Conservation (phyloP, 2,329 filamentous ascomycete genomes). For the Bisporella sp. region DNA sequence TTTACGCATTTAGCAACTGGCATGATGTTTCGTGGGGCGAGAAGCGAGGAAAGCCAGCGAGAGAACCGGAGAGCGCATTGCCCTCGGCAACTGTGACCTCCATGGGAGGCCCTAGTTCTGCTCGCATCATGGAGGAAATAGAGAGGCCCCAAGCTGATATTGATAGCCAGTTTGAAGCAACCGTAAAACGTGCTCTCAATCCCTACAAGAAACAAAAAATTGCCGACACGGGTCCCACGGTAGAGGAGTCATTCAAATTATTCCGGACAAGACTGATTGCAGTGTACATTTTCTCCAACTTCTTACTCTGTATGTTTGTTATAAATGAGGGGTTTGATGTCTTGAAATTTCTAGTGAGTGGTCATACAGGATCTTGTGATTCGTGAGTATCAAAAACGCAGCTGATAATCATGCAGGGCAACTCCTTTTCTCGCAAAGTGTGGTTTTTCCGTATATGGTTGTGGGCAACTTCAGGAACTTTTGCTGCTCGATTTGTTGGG, state of each 20-base stretch:
- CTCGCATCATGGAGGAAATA: constrained; percentile 27
- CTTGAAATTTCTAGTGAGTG: neutral
- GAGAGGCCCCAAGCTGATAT: neutral
- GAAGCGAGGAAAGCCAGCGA: constrained; percentile 87
- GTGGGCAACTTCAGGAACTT: neutral
- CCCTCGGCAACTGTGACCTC: constrained; percentile 82
- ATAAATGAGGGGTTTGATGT: neutral
- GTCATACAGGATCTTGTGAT: neutral
- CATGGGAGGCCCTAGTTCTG: constrained; percentile 58
- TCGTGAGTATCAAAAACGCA: neutral
- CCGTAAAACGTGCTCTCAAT: neutral
- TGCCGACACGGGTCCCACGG: neutral
- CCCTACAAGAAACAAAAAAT: neutral
- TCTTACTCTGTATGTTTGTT: neutral
- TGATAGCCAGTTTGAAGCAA: neutral
- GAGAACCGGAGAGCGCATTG: constrained; percentile 53
- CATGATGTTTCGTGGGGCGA: constrained; percentile 97
- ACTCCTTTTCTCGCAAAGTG: neutral
- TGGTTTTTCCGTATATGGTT: neutral
- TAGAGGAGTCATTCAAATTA: neutral
- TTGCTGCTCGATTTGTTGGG: neutral
- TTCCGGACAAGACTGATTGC: neutral
- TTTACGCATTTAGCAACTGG: constrained; percentile 96
- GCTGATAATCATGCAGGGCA: neutral
- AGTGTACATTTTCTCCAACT: neutral